A percentile compares a stretch with the other conserved stretches of the same genome.
These are phyloP conservation scores for Trametes cingulata DNA, from an alignment of 768 basidiomycete genomes.

Conservation along the genomic window DNA sequence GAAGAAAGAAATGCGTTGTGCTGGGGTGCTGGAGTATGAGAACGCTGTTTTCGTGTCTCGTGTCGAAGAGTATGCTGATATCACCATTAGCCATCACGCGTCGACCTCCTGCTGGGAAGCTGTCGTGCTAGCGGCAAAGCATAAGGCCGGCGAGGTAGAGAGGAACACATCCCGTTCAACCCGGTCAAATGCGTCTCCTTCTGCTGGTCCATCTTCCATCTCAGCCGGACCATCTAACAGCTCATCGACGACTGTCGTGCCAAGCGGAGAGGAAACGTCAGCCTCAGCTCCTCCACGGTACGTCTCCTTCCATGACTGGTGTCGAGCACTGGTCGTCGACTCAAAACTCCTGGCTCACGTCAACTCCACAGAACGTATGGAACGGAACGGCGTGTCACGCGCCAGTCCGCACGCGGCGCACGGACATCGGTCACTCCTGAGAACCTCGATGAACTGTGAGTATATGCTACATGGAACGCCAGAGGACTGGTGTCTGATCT, in stretches of 20 bases:
- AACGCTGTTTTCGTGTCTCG: too few species aligned
- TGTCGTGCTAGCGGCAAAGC: not conserved
- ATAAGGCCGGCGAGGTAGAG: not conserved
- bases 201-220: not conserved
- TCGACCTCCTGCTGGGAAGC: not conserved
- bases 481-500: not conserved
- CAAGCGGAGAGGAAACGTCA: not conserved
- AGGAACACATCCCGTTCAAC: not conserved
- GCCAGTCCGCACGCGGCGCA: constrained; percentile 10
- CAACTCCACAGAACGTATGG: not conserved
- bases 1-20: not conserved
- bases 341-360: not conserved
- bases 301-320: not conserved
- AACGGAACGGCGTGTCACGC: constrained; percentile 7
- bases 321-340: too few species aligned
- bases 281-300: not conserved
- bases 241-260: not conserved
- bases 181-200: not conserved
- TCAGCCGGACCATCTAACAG: not conserved
- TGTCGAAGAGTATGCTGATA: too few species aligned
- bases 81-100: too few species aligned
- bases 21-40: not conserved
- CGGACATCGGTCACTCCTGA: constrained; percentile 34
- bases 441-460: constrained; percentile 64
- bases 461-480: not conserved